A percentile compares a stretch with the other conserved stretches of the same genome.
Conservation (phyloP, 495 filamentous ascomycete genomes). For the Talaromyces ruber region DNA sequence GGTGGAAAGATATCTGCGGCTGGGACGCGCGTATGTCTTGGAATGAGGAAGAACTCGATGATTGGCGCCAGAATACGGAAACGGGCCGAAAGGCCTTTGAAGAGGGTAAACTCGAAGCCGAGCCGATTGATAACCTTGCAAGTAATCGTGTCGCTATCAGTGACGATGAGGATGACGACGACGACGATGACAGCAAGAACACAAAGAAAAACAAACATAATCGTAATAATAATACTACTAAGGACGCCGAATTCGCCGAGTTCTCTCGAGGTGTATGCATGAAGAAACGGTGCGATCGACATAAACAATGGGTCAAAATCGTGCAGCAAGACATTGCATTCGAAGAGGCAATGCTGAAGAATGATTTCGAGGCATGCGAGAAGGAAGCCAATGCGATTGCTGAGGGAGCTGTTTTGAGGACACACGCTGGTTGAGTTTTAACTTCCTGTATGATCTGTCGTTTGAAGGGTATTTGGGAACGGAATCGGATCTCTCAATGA, state of each 20-base stretch:
- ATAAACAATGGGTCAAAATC: slow-evolving; percentile 43
- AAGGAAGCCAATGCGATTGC: slow-evolving; percentile 36
- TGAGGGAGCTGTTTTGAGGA: slow-evolving; percentile 37
- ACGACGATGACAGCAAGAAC: slow-evolving; percentile 4
- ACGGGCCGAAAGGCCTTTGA: slow-evolving; percentile 31
- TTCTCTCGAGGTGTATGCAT: slow-evolving; percentile 39
- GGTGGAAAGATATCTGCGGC: slow-evolving; percentile 58
- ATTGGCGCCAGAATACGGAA: slow-evolving; percentile 34
- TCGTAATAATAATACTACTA: slow-evolving; percentile 4
- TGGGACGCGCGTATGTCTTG: slow-evolving; percentile 54
- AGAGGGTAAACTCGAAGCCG: slow-evolving; percentile 29
- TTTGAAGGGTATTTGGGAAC: background rate
- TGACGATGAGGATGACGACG: slow-evolving; percentile 19
- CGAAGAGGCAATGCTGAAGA: slow-evolving; percentile 31
- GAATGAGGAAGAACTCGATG: slow-evolving; percentile 53
- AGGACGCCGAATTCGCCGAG: slow-evolving; percentile 13
- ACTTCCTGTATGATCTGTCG: background rate
- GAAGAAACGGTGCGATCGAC: slow-evolving; percentile 44
- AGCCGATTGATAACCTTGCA: slow-evolving; percentile 13
- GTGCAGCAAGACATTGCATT: slow-evolving; percentile 43
- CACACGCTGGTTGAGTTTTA: slow-evolving; percentile 23
- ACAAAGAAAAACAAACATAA: slow-evolving; percentile 15
- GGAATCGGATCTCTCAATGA: background rate
- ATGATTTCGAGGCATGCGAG: slow-evolving; percentile 34
- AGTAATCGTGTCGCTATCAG: slow-evolving; percentile 17